Base-by-base conservation (phyloP, 331 rosid species). In the Pyrus hybrid region DNA sequence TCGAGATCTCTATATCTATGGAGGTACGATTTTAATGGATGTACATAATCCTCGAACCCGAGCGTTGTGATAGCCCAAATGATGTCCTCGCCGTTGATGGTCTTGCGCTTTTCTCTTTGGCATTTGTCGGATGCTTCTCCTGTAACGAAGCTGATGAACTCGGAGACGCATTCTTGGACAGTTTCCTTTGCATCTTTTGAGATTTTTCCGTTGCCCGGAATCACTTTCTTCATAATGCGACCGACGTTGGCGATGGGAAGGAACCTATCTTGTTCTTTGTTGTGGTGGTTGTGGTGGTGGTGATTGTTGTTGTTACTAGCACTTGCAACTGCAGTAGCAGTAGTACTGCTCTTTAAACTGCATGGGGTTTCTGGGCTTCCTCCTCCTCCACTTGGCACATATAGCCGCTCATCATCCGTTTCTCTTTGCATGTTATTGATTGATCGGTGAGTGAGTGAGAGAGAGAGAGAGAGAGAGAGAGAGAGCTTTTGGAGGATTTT, bases 221-320 rank as follows among this genome's bases (percentile, higher is more conserved):
- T 85, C 73, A 86, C 87, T 76, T 89, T 91, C 75, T 89, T 91
- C 96, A 91, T 91, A 57, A 91, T 91, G 62, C 93, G 84, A 1
- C 96, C 96, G 0, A 91, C 96, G 45, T 91, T 91, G 14, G 97
- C 97, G 45, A 91, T 91, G 1, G 97, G 93, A 22, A 89, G 91
- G 64, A 91, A 89, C 9, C 91, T 86, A 49, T 89, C 95, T 71
- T 87, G 95, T 79, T 91, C 97, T 86, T 91, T 87, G 71, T 85
- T 87, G 72, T 18, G 69, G 63, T 37, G 72, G 47, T 21, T 83
- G 76, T 82, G 80, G 30, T 16, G 64, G 2, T 51, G 35, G 65
- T 53, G 62, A 26, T 72, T 64, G 30, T 58, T 32, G 49, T 33
- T 66, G 57, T 28, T 66, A 53, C 7, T 86, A 71, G 45, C 45